A percentile compares a stretch with the other conserved stretches of the same genome.
Conservation (phyloP, 2,329 filamentous ascomycete genomes). For the Endothia cerciana region DNA sequence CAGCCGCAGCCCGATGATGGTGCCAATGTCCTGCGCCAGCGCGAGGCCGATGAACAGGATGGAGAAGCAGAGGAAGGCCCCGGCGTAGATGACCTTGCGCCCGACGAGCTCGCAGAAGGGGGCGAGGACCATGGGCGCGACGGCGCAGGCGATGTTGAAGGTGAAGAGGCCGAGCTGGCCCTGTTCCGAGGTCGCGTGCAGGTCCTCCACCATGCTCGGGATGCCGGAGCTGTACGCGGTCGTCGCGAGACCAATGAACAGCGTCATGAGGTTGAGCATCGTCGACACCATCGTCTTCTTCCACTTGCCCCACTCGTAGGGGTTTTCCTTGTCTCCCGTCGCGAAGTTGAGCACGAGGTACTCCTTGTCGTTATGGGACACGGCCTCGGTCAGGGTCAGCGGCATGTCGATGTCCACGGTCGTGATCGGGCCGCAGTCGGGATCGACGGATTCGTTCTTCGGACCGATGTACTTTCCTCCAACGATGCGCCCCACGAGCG, state of each 20-base stretch:
- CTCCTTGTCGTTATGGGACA: slow-evolving; percentile 47
- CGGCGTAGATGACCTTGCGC: slow-evolving; percentile 49
- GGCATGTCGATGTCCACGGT: slow-evolving; percentile 54
- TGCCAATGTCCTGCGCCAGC: slow-evolving; percentile 51
- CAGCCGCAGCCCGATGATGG: slow-evolving; percentile 50
- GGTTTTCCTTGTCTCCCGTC: slow-evolving; percentile 51
- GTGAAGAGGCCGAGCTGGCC: slow-evolving; percentile 54
- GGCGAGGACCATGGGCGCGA: slow-evolving; percentile 51
- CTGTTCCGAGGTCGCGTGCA: slow-evolving; percentile 45
- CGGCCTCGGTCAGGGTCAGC: slow-evolving; percentile 48
- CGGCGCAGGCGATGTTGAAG: slow-evolving; percentile 53
- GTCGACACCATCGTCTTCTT: slow-evolving; percentile 50
- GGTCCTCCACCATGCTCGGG: slow-evolving; percentile 47
- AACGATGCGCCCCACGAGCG: slow-evolving; percentile 40
- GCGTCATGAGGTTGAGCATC: slow-evolving; percentile 55
- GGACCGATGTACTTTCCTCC: slow-evolving; percentile 44
- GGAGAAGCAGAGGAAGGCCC: slow-evolving; percentile 49
- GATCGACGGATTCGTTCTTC: slow-evolving; percentile 38
- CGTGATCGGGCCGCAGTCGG: slow-evolving; percentile 42
- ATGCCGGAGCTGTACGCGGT: slow-evolving; percentile 57
- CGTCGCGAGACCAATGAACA: slow-evolving; percentile 58
- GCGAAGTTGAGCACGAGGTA: slow-evolving; percentile 51
- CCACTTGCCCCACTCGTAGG: slow-evolving; percentile 53
- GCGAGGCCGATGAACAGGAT: slow-evolving; percentile 53
- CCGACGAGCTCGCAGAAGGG: slow-evolving; percentile 56